Evolutionary conservation across 306 rosid species (phyloP).

Genomic region (Corylus heterophylla): DNA sequence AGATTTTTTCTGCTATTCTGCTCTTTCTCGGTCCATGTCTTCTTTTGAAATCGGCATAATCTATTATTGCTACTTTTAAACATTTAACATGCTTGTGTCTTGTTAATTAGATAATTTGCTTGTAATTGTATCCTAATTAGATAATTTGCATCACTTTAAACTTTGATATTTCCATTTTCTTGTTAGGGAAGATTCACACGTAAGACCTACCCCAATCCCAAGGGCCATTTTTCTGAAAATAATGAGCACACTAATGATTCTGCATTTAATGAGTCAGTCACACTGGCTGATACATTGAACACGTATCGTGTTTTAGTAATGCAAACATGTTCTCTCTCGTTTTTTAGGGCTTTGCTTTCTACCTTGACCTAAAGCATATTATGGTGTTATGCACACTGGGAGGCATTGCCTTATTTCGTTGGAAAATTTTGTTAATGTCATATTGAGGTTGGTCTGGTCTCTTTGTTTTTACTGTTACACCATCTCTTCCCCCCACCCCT

Average conservation of each 20-base stretch:
- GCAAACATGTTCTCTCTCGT: not conserved
- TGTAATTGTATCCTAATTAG: not conserved
- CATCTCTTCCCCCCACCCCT: not conserved
- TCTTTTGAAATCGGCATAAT: not conserved
- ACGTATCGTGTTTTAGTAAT: not conserved
- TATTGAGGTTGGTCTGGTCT: not conserved
- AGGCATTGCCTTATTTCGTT: not conserved
- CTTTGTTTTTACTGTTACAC: not conserved
- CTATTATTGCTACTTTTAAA: not conserved
- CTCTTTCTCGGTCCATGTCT: not conserved
- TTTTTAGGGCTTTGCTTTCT: not conserved
- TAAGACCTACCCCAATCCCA: conserved; percentile 1
- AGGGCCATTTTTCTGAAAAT: not conserved
- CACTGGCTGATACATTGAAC: not conserved
- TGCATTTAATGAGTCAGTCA: not conserved
- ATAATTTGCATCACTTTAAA: not conserved
- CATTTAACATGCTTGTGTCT: not conserved
- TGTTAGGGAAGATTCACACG: not conserved
- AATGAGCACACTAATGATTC: not conserved
- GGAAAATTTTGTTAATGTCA: not conserved
- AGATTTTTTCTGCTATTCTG: not conserved
- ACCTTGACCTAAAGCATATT: not conserved
- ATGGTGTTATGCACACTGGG: not conserved
- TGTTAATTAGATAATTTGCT: not conserved
- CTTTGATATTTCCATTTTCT: not conserved